Percentiles rank a stretch among this genome's conserved stretches.
Evolutionary conservation across 139 green algal genomes (phyloP).

Genomic region (Pycnococcus provasolii): DNA sequence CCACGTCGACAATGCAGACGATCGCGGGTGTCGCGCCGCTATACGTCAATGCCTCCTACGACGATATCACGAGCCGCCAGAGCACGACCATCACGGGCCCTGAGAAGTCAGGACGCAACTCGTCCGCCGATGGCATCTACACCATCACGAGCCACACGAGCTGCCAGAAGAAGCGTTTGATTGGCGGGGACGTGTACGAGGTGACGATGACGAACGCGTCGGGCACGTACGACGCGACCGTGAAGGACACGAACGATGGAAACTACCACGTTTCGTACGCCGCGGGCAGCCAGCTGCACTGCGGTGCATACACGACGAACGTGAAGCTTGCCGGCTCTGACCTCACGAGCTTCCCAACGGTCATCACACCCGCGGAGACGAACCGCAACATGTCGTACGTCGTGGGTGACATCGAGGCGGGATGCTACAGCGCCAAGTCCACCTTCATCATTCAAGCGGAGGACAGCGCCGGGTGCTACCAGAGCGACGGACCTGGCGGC

Average conservation of each 20-base stretch:
- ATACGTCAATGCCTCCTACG: constrained; percentile 19
- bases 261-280: constrained; percentile 22
- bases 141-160: constrained; percentile 9
- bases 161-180: constrained; percentile 23
- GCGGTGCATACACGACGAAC: constrained; percentile 13
- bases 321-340: background rate
- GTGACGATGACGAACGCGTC: constrained; percentile 12
- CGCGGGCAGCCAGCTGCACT: background rate
- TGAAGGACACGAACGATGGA: constrained; percentile 19
- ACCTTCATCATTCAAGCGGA: constrained; percentile 17
- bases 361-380: background rate
- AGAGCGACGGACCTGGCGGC: background rate
- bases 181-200: constrained; percentile 4
- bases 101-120: background rate
- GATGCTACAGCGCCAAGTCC: constrained; percentile 2
- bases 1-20: background rate
- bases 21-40: background rate
- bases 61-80: constrained; percentile 10
- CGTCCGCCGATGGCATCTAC: background rate
- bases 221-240: background rate
- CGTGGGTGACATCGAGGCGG: background rate
- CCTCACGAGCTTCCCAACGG: background rate
- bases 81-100: constrained; percentile 5
- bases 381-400: constrained; percentile 4
- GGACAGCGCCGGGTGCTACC: constrained; percentile 14